These are phyloP conservation scores for Protomyces inundatus DNA, from an alignment of 1,139 yeast species.

Conservation along the genomic window DNA sequence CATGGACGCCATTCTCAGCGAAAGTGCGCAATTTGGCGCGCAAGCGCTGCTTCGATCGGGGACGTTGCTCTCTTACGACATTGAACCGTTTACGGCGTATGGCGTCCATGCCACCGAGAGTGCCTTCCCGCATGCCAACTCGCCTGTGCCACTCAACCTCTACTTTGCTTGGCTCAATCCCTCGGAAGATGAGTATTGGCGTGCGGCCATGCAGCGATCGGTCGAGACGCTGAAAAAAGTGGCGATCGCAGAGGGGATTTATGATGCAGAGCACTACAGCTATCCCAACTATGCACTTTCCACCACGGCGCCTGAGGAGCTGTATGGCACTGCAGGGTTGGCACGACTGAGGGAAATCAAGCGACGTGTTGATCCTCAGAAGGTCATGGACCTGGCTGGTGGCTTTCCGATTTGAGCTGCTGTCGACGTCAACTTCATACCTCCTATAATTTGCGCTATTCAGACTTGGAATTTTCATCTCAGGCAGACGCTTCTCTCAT, in stretches of 20 bases:
- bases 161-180: slow-evolving; percentile 9
- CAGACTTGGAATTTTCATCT: too few species aligned
- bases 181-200: slow-evolving; percentile 1
- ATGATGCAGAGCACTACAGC: background rate
- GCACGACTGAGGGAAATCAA: slow-evolving; percentile 5
- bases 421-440: too few species aligned
- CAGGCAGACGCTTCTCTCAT: background rate
- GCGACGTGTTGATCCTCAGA: slow-evolving; percentile 1
- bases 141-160: slow-evolving; percentile 7
- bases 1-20: slow-evolving; percentile 4
- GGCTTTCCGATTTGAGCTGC: background rate
- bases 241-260: slow-evolving; percentile 3
- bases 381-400: slow-evolving; percentile 10
- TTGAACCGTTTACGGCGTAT: slow-evolving; percentile 8
- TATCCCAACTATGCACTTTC: slow-evolving; percentile 10
- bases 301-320: slow-evolving; percentile 3
- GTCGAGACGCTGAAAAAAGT: slow-evolving; percentile 1
- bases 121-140: slow-evolving; percentile 12
- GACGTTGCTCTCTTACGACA: slow-evolving; percentile 2
- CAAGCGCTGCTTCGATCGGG: background rate
- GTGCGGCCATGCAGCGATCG: background rate
- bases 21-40: background rate
- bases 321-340: background rate
- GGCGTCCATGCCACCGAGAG: slow-evolving; percentile 1
- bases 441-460: too few species aligned